phyloP scores from a whole-genome alignment of 805 yeast species.

The Hemisphaericaspora nanyangensis region DNA sequence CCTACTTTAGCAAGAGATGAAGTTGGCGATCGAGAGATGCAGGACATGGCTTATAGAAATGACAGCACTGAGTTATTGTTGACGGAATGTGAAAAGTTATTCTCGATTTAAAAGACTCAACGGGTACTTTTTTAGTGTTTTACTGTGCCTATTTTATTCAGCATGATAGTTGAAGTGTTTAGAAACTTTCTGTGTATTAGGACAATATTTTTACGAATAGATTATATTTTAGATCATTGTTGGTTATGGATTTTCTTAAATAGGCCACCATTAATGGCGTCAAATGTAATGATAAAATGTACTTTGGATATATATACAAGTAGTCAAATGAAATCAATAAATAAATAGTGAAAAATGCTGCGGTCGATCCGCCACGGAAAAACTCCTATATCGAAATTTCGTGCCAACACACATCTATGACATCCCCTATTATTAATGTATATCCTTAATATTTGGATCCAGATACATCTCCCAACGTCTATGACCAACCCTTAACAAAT shows the following conservation, averaged over 20 bases:
- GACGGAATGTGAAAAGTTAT: constrained; percentile 41
- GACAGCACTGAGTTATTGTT: constrained; percentile 72
- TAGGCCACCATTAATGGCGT: background rate
- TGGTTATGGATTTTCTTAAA: background rate
- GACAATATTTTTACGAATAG: background rate
- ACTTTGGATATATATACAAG: background rate
- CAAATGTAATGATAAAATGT: too few species aligned
- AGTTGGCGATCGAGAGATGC: constrained; percentile 75
- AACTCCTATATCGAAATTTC: too few species aligned
- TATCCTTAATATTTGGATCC: constrained; percentile 67
- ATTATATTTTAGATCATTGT: too few species aligned
- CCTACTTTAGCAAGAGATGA: constrained; percentile 84
- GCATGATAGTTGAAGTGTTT: background rate
- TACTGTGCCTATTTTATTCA: too few species aligned
- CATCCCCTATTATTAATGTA: constrained; percentile 24
- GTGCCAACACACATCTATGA: background rate
- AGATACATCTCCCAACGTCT: constrained; percentile 70
- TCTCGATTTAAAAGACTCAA: background rate
- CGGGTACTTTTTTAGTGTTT: background rate
- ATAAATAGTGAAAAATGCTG: too few species aligned
- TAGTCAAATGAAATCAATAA: background rate
- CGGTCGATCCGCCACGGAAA: too few species aligned
- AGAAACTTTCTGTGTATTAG: background rate
- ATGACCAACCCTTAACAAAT: constrained; percentile 72
- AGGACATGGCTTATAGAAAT: constrained; percentile 79